phyloP scores from a whole-genome alignment of 2,329 filamentous ascomycete species.

The Xylariaceae sp. region DNA sequence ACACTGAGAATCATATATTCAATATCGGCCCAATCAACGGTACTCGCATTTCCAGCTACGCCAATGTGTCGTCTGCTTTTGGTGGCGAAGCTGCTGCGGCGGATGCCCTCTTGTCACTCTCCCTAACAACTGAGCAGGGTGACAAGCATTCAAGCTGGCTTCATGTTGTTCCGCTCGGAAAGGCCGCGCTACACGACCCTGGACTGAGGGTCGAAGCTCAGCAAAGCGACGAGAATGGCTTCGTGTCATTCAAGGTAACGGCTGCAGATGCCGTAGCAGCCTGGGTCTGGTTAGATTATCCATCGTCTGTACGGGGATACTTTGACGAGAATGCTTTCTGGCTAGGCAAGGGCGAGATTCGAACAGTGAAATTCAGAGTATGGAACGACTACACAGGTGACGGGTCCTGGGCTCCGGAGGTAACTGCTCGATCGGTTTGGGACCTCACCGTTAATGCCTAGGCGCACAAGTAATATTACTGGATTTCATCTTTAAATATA shows the following conservation, averaged over 20 bases:
- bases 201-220: neutral
- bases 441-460: too few relatives aligned
- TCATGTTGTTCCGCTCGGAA: constrained; percentile 1
- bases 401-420: neutral
- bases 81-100: neutral
- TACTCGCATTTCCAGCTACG: constrained; percentile 1
- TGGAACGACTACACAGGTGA: constrained; percentile 7
- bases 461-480: too few relatives aligned
- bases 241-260: constrained; percentile 1
- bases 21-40: constrained; percentile 10
- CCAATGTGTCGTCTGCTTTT: neutral
- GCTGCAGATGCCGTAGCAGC: constrained; percentile 10
- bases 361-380: constrained; percentile 3
- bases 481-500: too few relatives aligned
- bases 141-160: constrained; percentile 13
- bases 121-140: constrained; percentile 2
- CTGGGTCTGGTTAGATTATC: constrained; percentile 14
- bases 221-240: neutral
- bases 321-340: constrained; percentile 16
- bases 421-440: constrained; percentile 2
- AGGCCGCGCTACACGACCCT: neutral
- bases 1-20: neutral
- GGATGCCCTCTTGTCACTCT: neutral
- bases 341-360: constrained; percentile 3
- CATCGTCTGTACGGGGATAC: neutral